Evolutionary conservation across 2,329 filamentous ascomycete species (phyloP), one percentile per base, ranked within the genome.

Genomic region (Dothistroma septosporum): DNA sequence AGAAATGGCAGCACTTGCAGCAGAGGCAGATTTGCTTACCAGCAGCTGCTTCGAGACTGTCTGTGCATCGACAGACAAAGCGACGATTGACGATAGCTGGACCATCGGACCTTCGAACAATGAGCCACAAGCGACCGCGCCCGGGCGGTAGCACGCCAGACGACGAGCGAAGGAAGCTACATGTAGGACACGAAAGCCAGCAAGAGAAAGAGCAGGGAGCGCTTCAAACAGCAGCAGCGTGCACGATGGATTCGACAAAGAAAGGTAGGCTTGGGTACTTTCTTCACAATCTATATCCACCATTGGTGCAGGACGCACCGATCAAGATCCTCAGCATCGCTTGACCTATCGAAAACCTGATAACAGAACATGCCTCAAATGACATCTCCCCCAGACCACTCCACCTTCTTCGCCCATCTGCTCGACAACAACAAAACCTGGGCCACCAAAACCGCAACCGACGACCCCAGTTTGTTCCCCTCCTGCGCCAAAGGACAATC

Each of bases 381-480:
- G 0, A 53, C 31, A 35, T 35, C 31, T 12, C 24, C 33, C 50
- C 19, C 12, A 53, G 22, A 35, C 50, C 33, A 53, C 12, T 9
- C 24, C 37, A 65, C 68, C 64, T 68, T 66, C 58, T 72, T 70
- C 66, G 62, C 65, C 47, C 61, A 83, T 70, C 85, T 86, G 62
- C 76, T 92, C 69, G 82, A 82, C 76, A 85, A 83, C 68, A 92
- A 92, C 78, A 83, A 85, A 66, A 80, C 85, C 66, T 92, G 88
- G 87, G 86, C 87, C 41, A 79, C 82, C 61, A 84, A 87, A 68
- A 87, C 86, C 66, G 76, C 81, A 54, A 80, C 85, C 64, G 80
- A 86, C 69, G 85, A 92, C 65, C 88, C 90, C 1, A 79, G 85
- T 16, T 87, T 91, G 77, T 91, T 93, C 77, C 78, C 83, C 52